Base-by-base conservation (phyloP, 2,329 filamentous ascomycete species). In the Trichothecium roseum region DNA sequence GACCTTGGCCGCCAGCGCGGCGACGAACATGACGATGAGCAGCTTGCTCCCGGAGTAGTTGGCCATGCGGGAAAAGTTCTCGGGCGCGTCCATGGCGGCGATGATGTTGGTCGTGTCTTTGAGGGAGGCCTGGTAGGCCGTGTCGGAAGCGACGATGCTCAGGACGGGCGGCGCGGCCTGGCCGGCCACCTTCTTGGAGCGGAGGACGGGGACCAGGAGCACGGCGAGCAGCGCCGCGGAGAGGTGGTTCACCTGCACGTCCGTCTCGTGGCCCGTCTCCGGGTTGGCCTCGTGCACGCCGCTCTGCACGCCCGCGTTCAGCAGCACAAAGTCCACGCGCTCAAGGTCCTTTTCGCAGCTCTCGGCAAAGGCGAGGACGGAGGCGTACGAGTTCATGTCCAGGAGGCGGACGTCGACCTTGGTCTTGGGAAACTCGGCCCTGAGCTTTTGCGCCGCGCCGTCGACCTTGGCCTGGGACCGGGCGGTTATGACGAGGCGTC, bases 401-500 rank as follows among this genome's bases (percentile, higher is more conserved):
- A n/a, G n/a, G n/a, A n/a, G n/a, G n/a, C n/a, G n/a, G 40, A 64
- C 57, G 9, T 45, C 46, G 38, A 64, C 47, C 42, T 57, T 56
- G 39, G 46, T 33, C 2, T 42, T 34, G 15, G 55, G 55, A 42
- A 50, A 47, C 10, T 50, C 47, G 18, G 52, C 34, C 31, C 51
- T 48, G n/a, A 69, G 48, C 37, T 57, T 50, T 5, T 50, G 42
- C n/a, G 53, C 50, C n/a, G 67, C 49, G 32, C 51, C 44, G 9
- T 44, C 45, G 13, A 60, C 55, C 10, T 57, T 51, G 9, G 49
- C 42, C 45, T 63, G 59, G 45, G 56, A 56, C 38, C 46, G 49
- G 30, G 53, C 35, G 8, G 62, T 63, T 42, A 52, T 49, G 56
- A 78, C 79, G 55, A 78, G 78, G 42, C 79, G 60, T 29, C 78